phyloP scores from a whole-genome alignment of 257 asterid species.

The Nicotiana paniculata region DNA sequence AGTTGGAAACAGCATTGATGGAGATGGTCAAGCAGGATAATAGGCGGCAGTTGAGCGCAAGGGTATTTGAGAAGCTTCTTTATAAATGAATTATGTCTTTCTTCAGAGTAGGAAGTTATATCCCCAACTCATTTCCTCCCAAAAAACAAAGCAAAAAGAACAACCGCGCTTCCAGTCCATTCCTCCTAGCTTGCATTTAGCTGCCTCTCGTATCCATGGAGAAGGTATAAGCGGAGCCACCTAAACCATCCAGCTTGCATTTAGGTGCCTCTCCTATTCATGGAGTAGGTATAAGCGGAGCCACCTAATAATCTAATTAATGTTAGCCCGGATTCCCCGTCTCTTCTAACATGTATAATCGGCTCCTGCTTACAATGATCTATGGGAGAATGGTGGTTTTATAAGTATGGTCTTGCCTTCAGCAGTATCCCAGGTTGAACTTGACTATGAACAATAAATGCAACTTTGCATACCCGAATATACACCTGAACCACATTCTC shows the following conservation, averaged over 20 bases:
- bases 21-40: conserved; percentile 99
- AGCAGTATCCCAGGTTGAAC: not conserved
- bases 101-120: not conserved
- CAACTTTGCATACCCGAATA: not conserved
- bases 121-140: not conserved
- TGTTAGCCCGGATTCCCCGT: not conserved
- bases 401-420: not conserved
- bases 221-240: not conserved
- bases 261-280: not conserved
- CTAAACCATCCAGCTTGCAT: not conserved
- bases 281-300: not conserved
- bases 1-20: conserved; percentile 91
- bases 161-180: not conserved
- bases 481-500: conserved; percentile 6
- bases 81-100: conserved; percentile 4
- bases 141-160: not conserved
- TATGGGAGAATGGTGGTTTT: not conserved
- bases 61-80: conserved; percentile 39
- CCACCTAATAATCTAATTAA: not conserved
- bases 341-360: not conserved
- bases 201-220: not conserved
- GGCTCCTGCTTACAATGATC: not conserved
- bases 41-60: conserved; percentile 83
- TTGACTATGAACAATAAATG: not conserved
- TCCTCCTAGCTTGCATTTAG: not conserved